Conservation (phyloP, 2,329 filamentous ascomycete genomes). For the Colletotrichum sp. region DNA sequence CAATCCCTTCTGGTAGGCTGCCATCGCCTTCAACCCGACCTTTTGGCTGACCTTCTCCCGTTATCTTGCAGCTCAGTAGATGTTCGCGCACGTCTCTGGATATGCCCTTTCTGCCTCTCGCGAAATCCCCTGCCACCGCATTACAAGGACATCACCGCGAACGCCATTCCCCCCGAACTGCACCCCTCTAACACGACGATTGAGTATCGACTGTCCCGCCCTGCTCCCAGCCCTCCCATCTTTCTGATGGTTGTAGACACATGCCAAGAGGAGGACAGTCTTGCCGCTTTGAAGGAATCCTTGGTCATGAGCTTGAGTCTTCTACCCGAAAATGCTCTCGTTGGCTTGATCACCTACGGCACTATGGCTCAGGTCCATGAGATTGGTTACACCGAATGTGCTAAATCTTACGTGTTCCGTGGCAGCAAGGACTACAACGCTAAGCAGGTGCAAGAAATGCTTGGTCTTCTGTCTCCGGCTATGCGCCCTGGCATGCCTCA, state of each 20-base stretch:
- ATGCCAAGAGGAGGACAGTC: slow-evolving; percentile 86
- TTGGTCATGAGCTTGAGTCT: slow-evolving; percentile 85
- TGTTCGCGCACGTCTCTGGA: slow-evolving; percentile 83
- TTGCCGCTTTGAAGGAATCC: slow-evolving; percentile 83
- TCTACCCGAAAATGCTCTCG: slow-evolving; percentile 80
- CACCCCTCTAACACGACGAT: slow-evolving; percentile 87
- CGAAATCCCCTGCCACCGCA: slow-evolving; percentile 83
- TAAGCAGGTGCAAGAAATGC: slow-evolving; percentile 99
- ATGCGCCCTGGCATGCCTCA: slow-evolving; percentile 77
- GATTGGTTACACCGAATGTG: slow-evolving; percentile 96
- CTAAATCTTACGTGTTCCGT: slow-evolving; percentile 97
- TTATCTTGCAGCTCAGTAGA: slow-evolving; percentile 71
- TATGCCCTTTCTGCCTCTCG: slow-evolving; percentile 86
- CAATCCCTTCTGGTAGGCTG: slow-evolving; percentile 89
- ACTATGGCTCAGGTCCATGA: slow-evolving; percentile 99
- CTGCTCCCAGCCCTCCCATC: slow-evolving; percentile 84
- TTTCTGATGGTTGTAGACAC: slow-evolving; percentile 89
- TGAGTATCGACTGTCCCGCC: slow-evolving; percentile 79
- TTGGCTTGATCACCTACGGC: slow-evolving; percentile 85
- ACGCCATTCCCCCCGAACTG: slow-evolving; percentile 82
- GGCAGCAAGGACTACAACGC: slow-evolving; percentile 98
- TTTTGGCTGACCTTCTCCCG: slow-evolving; percentile 23
- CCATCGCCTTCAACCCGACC: background rate
- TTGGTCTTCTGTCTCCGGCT: slow-evolving; percentile 77
- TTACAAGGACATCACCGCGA: slow-evolving; percentile 88